Percentiles rank a stretch among this genome's conserved stretches.
phyloP scores from a whole-genome alignment of 2,329 filamentous ascomycete genomes.

The Rutstroemia sydowiana region DNA sequence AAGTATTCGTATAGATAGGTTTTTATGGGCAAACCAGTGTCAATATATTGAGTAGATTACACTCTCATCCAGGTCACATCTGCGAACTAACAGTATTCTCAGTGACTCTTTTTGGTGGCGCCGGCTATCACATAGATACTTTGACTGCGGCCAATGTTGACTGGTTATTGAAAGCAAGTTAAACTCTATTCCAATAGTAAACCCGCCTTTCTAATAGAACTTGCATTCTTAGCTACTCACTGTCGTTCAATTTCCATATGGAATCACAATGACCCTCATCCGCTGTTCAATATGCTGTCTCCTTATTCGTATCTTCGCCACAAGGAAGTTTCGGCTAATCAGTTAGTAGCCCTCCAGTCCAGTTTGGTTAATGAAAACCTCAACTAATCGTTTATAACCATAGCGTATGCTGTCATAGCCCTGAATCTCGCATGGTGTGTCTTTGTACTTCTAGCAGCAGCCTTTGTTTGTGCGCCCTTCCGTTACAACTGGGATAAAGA shows the following conservation, averaged over 20 bases:
- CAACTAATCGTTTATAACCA: too few species aligned
- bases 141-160: not conserved
- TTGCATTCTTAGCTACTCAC: not conserved
- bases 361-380: too few species aligned
- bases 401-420: not conserved
- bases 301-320: not conserved
- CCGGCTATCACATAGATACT: not conserved
- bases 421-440: not conserved
- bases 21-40: not conserved
- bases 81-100: not conserved
- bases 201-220: not conserved
- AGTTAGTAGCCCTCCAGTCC: too few species aligned
- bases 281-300: not conserved
- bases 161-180: too few species aligned
- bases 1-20: not conserved
- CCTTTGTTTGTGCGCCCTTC: not conserved
- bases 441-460: not conserved
- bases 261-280: not conserved
- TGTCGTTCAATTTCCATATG: not conserved
- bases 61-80: not conserved
- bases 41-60: not conserved
- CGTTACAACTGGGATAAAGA: not conserved
- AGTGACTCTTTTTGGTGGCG: not conserved
- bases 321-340: too few species aligned
- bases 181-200: not conserved